A percentile compares a stretch with the other conserved stretches of the same genome.
These are phyloP conservation scores for Microsporum canis DNA, from an alignment of 2,329 filamentous ascomycete genomes.

Conservation along the genomic window DNA sequence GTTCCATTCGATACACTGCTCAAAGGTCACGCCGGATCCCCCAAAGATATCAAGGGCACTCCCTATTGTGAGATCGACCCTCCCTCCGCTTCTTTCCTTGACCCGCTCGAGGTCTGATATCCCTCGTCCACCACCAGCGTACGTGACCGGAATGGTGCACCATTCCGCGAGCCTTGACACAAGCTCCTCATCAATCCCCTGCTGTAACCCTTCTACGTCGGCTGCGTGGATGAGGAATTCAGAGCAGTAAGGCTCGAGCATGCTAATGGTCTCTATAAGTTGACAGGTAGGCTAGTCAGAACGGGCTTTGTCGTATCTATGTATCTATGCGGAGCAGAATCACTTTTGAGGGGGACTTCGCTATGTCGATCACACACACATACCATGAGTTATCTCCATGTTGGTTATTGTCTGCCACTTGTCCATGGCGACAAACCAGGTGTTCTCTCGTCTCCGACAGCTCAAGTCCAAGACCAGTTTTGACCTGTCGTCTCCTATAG, in stretches of 20 bases:
- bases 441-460: conserved; percentile 63
- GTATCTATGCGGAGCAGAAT: background rate
- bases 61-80: conserved; percentile 87
- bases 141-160: conserved; percentile 89
- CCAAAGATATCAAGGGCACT: conserved; percentile 95
- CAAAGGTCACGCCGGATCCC: conserved; percentile 71
- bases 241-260: conserved; percentile 81
- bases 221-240: conserved; percentile 97
- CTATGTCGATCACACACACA: conserved; percentile 15
- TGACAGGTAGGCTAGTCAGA: background rate
- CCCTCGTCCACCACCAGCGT: conserved; percentile 82
- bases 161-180: conserved; percentile 67
- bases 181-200: conserved; percentile 77
- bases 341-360: background rate
- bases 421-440: conserved; percentile 97
- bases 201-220: conserved; percentile 88
- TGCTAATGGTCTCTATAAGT: conserved; percentile 58
- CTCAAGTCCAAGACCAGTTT: conserved; percentile 93
- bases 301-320: background rate
- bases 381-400: conserved; percentile 84
- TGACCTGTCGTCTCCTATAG: conserved; percentile 60
- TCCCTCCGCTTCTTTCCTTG: conserved; percentile 63
- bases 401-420: conserved; percentile 98
- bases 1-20: conserved; percentile 88
- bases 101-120: conserved; percentile 75